Evolutionary conservation across 148 eudicot species (phyloP), one percentile per base, ranked within the genome.

Genomic region (Limonium bicolor): DNA sequence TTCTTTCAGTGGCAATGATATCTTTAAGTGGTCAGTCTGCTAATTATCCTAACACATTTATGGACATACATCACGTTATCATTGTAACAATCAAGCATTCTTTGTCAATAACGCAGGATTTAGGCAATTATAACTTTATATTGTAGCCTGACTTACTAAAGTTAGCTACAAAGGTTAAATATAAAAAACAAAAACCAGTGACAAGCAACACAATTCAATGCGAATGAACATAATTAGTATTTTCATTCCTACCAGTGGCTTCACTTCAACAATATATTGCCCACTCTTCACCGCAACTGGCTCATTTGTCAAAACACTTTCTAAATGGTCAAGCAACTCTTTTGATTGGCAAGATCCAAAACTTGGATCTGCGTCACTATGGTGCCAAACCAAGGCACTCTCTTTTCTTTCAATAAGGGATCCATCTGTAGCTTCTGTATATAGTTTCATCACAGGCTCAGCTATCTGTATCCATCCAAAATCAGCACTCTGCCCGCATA

Each of bases 311-410:
- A 65, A 54, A 58, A 70, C 76, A 48, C 71, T 65, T 56, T 70
- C 76, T 5, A 70, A 50, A 61, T 70, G 76, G 61, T 70, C 76
- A 38, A 70, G 47, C 67, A 70, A 52, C 76, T 70, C 76, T 60
- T 70, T 70, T 52, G 76, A 64, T 60, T 70, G 76, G 41, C 67
- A 41, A 41, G 39, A 65, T 4, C 76, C 76, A 36, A 70, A 70
- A 20, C 55, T 64, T 17, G 56, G 58, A 37, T 70, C 76, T 21
- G 76, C 76, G 43, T 70, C 76, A 11, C 65, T 48, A 51, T 65
- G 65, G 33, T 65, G 70, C 76, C 76, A 70, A 10, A 70, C 76
- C 18, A 70, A 19, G 39, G 76, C 67, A 57, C 76, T 70, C 54
- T 70, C 71, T 37, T 70, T 70, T 4, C 28, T 58, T 55, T 70